Base-by-base conservation (phyloP, 148 eudicot genomes). In the Simmondsia chinensis region DNA sequence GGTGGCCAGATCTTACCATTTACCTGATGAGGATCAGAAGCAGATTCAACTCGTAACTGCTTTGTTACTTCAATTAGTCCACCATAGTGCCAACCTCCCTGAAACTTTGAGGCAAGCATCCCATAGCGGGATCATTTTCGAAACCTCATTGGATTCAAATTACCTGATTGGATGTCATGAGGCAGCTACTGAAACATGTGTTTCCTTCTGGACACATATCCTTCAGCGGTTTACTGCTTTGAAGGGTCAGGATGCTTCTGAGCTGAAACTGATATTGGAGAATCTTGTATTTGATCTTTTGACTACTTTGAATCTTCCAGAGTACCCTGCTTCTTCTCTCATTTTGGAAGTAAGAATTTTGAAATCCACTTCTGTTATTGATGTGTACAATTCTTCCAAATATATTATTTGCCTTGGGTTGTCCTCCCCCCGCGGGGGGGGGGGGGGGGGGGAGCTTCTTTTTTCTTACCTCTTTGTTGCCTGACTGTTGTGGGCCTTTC, bases 11-110 rank as follows among this genome's bases (percentile, higher is more conserved):
- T 65, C 85, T 45, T 91, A 79, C 73, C 95, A 79, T 71, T 73
- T 91, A 52, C 75, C 86, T 32, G 99, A 91, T 64, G 95, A 91
- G 61, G 99, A 91, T 30, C 99, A 91, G 75, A 85, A 63, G 72
- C 95, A 84, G 65, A 85, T 91, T 63, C 99, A 91, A 66, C 76
- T 91, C 77, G 52, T 76, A 45, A 61, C 94, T 51, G 86, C 95
- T 55, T 65, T 91, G 48, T 46, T 91, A 52, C 78, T 91, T 61
- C 95, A 79, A 64, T 47, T 91, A 70, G 79, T 85, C 50, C 93
- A 80, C 57, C 81, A 76, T 36, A 79, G 95, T 66, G 81, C 94
- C 39, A 85, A 91, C 61, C 88, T 82, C 61, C 99, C 99, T 15
- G 89, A 86, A 46, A 58, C 75, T 49, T 52, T 85, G 16, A 79